A percentile compares a stretch with the other conserved stretches of the same genome.
Conservation (phyloP, 179 eudicot species). For the Gypsophila paniculata region DNA sequence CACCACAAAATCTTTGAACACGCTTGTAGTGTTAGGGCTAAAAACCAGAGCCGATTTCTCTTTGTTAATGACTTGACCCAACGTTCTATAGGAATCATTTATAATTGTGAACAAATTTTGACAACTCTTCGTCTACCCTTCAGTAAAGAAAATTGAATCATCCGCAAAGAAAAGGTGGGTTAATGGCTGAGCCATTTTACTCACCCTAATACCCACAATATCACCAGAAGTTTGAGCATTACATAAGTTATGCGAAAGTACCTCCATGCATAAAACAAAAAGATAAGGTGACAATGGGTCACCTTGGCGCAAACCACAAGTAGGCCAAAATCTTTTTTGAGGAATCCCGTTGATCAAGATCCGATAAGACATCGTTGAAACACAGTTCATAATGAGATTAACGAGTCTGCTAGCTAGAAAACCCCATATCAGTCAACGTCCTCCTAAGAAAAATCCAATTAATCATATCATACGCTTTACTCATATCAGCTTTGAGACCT, state of each 20-base stretch:
- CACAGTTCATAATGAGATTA: background rate
- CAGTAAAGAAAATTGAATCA: background rate
- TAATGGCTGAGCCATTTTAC: background rate
- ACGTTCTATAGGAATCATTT: too few species aligned
- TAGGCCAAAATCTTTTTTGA: background rate
- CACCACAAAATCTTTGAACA: too few species aligned
- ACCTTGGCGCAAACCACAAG: background rate
- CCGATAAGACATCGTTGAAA: background rate
- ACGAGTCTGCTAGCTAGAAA: background rate
- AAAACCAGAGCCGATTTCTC: too few species aligned
- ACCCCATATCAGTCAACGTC: background rate
- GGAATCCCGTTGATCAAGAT: background rate
- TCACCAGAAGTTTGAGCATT: too few species aligned
- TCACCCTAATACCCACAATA: background rate
- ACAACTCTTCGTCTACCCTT: too few species aligned
- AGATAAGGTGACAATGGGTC: background rate
- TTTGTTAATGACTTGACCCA: too few species aligned
- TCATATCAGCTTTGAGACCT: too few species aligned
- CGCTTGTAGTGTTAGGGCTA: too few species aligned
- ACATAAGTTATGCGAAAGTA: background rate
- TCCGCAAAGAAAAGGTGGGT: background rate
- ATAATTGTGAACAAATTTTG: too few species aligned
- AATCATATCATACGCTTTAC: too few species aligned
- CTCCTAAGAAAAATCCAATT: background rate
- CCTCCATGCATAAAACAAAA: background rate